A percentile compares a stretch with the other conserved stretches of the same genome.
These are phyloP conservation scores for Exophiala viscosa DNA, from an alignment of 2,329 filamentous ascomycete genomes.

Conservation along the genomic window DNA sequence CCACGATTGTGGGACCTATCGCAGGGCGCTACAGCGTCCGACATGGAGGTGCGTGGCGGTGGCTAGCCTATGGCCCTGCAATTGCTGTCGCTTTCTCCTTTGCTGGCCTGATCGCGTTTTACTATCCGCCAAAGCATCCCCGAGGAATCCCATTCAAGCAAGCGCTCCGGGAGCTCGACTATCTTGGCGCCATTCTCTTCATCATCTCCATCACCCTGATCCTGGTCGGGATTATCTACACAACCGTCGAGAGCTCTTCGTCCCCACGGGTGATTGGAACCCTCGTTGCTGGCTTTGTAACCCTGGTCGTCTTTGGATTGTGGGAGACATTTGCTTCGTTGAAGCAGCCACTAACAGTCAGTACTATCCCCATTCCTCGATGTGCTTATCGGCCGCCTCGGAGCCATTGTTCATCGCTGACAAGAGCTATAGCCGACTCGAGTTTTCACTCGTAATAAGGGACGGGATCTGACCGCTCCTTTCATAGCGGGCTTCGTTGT, in stretches of 20 bases:
- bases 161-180: slow-evolving; percentile 39
- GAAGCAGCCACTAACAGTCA: slow-evolving; percentile 41
- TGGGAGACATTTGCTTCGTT: slow-evolving; percentile 40
- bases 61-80: too few species aligned
- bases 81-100: too few species aligned
- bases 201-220: slow-evolving; percentile 35
- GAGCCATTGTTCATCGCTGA: too few species aligned
- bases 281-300: slow-evolving; percentile 35
- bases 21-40: too few species aligned
- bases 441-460: slow-evolving; percentile 44
- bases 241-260: slow-evolving; percentile 35
- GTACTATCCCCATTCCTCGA: too few species aligned
- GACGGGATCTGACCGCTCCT: slow-evolving; percentile 47
- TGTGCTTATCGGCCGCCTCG: too few species aligned
- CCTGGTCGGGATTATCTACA: slow-evolving; percentile 41
- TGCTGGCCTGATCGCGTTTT: too few species aligned
- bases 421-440: slow-evolving; percentile 43
- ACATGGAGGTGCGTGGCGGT: too few species aligned
- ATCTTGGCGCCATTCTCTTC: slow-evolving; percentile 38
- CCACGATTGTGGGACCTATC: too few species aligned
- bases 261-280: slow-evolving; percentile 37
- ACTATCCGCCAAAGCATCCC: too few species aligned
- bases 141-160: slow-evolving; percentile 36
- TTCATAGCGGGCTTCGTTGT: slow-evolving; percentile 45
- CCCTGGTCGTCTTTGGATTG: slow-evolving; percentile 37